Conservation (phyloP, 1,284 basidiomycete species). For the Polyporus tsugae region DNA sequence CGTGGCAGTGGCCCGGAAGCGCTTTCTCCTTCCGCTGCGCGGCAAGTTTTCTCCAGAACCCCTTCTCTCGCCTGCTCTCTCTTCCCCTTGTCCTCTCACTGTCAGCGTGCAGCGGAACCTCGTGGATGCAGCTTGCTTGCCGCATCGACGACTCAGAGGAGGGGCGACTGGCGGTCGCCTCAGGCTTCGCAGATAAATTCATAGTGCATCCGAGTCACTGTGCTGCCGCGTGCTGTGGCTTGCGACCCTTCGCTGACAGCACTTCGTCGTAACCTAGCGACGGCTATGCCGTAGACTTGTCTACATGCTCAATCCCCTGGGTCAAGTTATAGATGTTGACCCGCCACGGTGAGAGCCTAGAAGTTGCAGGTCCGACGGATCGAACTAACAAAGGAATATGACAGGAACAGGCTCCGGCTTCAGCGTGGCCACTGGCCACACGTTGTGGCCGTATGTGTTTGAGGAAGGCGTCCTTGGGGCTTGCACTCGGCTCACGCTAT, state of each 20-base stretch:
- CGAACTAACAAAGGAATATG: not conserved
- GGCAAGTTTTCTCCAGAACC: no score
- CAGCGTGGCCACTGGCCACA: not conserved
- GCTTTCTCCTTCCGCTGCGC: no score
- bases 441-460: not conserved
- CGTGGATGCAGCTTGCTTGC: no score
- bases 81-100: no score
- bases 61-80: no score
- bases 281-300: not conserved
- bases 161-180: no score
- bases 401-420: not conserved
- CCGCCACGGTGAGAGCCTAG: not conserved
- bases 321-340: not conserved
- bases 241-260: not conserved
- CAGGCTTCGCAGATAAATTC: not conserved
- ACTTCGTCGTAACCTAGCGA: not conserved
- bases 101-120: no score
- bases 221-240: no score
- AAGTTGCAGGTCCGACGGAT: not conserved
- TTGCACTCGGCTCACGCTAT: not conserved
- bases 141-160: no score
- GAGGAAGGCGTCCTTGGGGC: not conserved
- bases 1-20: no score
- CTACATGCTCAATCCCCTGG: not conserved
- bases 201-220: not conserved